Base-by-base conservation (phyloP, 1,139 yeast genomes). In the Suhomyces yuchorum region DNA sequence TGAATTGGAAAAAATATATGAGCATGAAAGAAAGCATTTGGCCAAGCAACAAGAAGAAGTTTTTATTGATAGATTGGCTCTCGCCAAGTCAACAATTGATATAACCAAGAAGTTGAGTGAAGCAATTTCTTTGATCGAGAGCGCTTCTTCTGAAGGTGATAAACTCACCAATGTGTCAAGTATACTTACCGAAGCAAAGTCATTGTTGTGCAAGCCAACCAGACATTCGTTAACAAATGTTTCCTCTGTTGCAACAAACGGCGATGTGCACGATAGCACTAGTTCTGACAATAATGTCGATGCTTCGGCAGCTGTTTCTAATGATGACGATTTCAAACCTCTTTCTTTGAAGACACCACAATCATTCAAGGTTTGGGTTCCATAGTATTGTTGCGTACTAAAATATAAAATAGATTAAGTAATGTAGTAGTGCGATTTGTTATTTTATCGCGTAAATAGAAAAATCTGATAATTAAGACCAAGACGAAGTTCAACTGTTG, bases 311-410 rank as follows among this genome's bases (percentile, higher is more conserved):
- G 46, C 53, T 18, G 49, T 50, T 8, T 36, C 38, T 28, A 42
- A 52, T 12, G 62, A 56, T 47, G 68, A 61, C 18, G 71, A 70
- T 24, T 61, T 80, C 42, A 84, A 84, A 60, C 96, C 96, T 8
- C 75, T 89, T 43, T 87, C 96, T 36, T 72, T 87, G 52, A 92
- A 87, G 56, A 78, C 89, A 14, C 97, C 97, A 3, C 95, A 87
- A 65, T 72, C 84, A 33, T 91, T 89, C 67, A 87, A 92, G 65
- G 87, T 89, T 56, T 91, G 98, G 98, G 87, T 87, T 40, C 80
- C 80, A 33, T 75, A 59, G 56, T 37, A 8, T 17, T 38, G 38
- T 37, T 40, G 33, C 40, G 39, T 40, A 40, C 34, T 30, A n/a
- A 38, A 43, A 43, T 46, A 37, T 42, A 46, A 24, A 20, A 46